A percentile compares a stretch with the other conserved stretches of the same genome.
phyloP scores from a whole-genome alignment of 1,139 yeast genomes.

The Kluyveromyces sp. region DNA sequence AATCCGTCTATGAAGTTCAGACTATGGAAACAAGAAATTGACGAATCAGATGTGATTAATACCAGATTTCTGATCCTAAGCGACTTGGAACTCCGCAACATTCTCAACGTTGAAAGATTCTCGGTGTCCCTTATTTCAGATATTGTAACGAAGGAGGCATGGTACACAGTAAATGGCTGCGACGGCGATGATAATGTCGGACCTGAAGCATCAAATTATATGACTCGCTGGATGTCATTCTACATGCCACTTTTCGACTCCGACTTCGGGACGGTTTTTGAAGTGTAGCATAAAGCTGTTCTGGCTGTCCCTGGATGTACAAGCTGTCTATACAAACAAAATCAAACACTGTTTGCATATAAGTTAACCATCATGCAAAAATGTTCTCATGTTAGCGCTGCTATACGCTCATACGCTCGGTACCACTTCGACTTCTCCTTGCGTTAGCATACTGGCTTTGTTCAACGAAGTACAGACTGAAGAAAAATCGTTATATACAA shows the following conservation, averaged over 20 bases:
- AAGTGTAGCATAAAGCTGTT: neutral
- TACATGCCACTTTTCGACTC: conserved; percentile 14
- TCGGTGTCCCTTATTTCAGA: conserved; percentile 2
- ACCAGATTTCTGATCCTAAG: neutral
- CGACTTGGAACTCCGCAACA: neutral
- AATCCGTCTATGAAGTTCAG: conserved; percentile 21
- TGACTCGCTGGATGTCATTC: conserved; percentile 24
- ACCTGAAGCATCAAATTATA: conserved; percentile 13
- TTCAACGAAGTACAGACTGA: too few species aligned
- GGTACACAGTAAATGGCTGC: conserved; percentile 28
- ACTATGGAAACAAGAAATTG: conserved; percentile 13
- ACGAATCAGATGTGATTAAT: conserved; percentile 5
- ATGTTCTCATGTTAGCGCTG: too few species aligned
- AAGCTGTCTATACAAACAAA: too few species aligned
- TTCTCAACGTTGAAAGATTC: neutral
- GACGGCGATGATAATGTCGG: conserved; percentile 27
- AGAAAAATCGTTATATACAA: too few species aligned
- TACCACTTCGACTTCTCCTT: too few species aligned
- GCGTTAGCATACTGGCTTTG: too few species aligned
- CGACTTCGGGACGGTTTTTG: neutral
- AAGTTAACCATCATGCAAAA: too few species aligned
- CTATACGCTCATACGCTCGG: too few species aligned
- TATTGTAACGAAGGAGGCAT: conserved; percentile 10
- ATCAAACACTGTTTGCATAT: too few species aligned
- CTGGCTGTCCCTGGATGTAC: too few species aligned